These are phyloP conservation scores for Hibiscus tridactylites DNA, from an alignment of 345 rosid genomes.

Conservation along the genomic window DNA sequence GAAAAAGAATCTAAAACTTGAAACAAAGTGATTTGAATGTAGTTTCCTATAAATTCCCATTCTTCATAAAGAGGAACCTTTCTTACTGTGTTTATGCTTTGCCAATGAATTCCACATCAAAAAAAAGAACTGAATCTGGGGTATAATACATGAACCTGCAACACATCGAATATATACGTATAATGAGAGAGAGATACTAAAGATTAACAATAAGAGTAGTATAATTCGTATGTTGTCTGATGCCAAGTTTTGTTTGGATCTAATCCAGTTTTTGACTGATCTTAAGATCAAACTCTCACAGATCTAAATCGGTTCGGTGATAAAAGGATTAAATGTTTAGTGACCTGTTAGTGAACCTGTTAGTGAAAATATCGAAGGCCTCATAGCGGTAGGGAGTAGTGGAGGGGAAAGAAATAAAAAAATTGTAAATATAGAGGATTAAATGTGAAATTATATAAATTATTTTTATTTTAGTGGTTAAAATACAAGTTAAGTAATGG, in stretches of 20 bases:
- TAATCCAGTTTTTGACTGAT: background rate
- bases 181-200: background rate
- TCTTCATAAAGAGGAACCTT: background rate
- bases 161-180: background rate
- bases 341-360: no score
- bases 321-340: background rate
- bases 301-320: background rate
- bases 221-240: background rate
- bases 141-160: conserved; percentile 85
- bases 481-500: no score
- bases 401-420: no score
- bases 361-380: no score
- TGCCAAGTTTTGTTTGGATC: background rate
- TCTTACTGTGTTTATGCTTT: conserved; percentile 34
- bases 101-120: conserved; percentile 79
- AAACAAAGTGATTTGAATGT: background rate
- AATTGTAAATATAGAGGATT: no score
- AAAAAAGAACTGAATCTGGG: conserved; percentile 78
- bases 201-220: background rate
- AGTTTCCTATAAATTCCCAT: background rate
- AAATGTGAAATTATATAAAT: no score
- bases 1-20: background rate
- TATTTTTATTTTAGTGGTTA: no score
- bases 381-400: no score
- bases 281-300: background rate